Evolutionary conservation across 2,329 filamentous ascomycete species (phyloP).

Genomic region (Madurella mycetomatis): DNA sequence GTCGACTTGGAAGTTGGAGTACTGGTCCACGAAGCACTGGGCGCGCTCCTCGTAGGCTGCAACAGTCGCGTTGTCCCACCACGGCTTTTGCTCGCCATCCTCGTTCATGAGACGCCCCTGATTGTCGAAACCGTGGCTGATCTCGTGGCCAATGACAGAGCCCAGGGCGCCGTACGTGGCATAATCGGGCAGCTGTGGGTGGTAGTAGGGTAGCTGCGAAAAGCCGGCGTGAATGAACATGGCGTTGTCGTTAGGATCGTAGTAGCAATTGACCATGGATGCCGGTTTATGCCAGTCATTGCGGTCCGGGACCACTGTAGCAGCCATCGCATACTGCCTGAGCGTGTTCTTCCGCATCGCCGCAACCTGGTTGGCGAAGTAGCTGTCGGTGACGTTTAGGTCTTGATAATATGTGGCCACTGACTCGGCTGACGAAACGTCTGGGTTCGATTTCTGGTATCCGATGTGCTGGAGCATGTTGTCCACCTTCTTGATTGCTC

Average conservation of each 20-base stretch:
- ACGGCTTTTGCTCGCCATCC: conserved; percentile 59
- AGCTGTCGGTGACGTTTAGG: conserved; percentile 32
- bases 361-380: conserved; percentile 55
- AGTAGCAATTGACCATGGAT: conserved; percentile 52
- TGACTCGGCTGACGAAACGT: conserved; percentile 48
- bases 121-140: conserved; percentile 64
- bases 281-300: not conserved
- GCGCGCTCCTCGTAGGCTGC: conserved; percentile 54
- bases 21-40: conserved; percentile 66
- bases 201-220: conserved; percentile 64
- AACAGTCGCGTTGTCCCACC: conserved; percentile 61
- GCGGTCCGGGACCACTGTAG: conserved; percentile 56
- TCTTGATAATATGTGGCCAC: conserved; percentile 54
- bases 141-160: conserved; percentile 19
- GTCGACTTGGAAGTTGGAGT: conserved; percentile 54
- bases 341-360: not conserved
- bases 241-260: conserved; percentile 60
- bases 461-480: conserved; percentile 67
- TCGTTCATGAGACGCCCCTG: conserved; percentile 61
- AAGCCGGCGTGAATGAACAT: conserved; percentile 67
- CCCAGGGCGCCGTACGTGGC: conserved; percentile 62
- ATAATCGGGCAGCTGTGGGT: conserved; percentile 58
- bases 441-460: conserved; percentile 34
- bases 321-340: conserved; percentile 38
- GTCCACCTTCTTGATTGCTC: conserved; percentile 60